phyloP scores from a whole-genome alignment of 305 asterid species.

The Solanum hybrid region DNA sequence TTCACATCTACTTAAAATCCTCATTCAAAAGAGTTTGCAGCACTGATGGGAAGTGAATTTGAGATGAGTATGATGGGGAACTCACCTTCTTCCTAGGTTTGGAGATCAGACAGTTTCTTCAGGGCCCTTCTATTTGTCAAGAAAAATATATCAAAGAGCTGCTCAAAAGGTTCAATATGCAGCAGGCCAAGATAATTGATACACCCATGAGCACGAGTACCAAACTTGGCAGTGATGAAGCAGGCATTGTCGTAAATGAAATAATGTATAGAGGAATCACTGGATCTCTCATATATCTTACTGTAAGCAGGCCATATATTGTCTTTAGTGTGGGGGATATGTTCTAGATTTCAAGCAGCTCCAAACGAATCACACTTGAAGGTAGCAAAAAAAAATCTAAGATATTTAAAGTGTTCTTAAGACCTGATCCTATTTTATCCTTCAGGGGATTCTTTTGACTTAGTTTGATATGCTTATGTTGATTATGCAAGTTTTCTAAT shows the following conservation, averaged over 20 bases:
- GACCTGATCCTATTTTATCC: background rate
- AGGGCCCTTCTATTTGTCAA: background rate
- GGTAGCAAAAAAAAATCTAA: background rate
- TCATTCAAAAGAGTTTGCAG: background rate
- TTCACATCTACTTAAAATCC: background rate
- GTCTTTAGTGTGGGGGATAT: too few species aligned
- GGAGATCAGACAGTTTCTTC: background rate
- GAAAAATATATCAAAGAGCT: background rate
- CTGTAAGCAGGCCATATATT: too few species aligned
- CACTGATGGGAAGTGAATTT: background rate
- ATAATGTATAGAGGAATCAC: background rate
- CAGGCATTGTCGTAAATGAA: background rate
- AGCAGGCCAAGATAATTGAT: background rate
- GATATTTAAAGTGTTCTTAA: background rate
- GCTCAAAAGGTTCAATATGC: background rate
- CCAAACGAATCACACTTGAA: background rate
- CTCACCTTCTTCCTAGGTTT: background rate
- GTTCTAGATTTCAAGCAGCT: background rate
- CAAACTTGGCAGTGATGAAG: background rate
- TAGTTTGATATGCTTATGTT: background rate
- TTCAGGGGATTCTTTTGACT: background rate
- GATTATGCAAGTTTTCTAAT: background rate
- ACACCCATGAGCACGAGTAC: background rate
- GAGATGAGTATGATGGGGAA: background rate
- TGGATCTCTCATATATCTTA: background rate